Evolutionary conservation across 129 eudicot genomes (phyloP).

Genomic region (Saussurea involucrata): DNA sequence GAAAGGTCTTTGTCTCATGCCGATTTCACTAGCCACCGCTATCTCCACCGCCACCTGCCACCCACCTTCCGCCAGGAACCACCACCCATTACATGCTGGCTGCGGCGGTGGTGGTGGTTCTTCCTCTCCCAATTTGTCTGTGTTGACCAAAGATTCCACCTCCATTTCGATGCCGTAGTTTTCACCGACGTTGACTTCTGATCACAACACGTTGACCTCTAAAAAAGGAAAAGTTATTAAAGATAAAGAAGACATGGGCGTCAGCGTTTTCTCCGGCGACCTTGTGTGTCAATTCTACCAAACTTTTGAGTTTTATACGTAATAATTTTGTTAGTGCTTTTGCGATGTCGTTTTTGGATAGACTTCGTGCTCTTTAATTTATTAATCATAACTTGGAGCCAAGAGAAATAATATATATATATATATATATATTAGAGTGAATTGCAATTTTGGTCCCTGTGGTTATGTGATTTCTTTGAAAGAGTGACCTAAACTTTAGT

Average conservation of each 20-base stretch:
- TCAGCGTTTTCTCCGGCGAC: slow-evolving; percentile 24
- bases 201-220: background rate
- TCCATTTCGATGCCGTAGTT: slow-evolving; percentile 24
- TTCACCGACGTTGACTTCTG: slow-evolving; percentile 29
- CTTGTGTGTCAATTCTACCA: slow-evolving; percentile 30
- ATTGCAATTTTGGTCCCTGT: too few relatives aligned
- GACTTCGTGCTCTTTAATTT: slow-evolving; percentile 17
- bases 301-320: slow-evolving; percentile 21
- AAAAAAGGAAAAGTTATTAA: background rate
- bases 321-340: slow-evolving; percentile 11
- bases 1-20: slow-evolving; percentile 95
- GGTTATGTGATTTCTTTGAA: too few relatives aligned
- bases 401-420: too few relatives aligned
- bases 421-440: too few relatives aligned
- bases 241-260: slow-evolving; percentile 13
- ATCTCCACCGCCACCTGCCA: slow-evolving; percentile 78
- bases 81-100: slow-evolving; percentile 27
- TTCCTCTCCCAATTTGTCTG: slow-evolving; percentile 58
- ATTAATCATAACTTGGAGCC: slow-evolving; percentile 2
- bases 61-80: slow-evolving; percentile 33
- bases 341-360: slow-evolving; percentile 10
- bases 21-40: slow-evolving; percentile 90
- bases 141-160: slow-evolving; percentile 39
- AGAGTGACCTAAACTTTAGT: too few relatives aligned
- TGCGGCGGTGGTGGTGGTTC: slow-evolving; percentile 39